A percentile compares a stretch with the other conserved stretches of the same genome.
These are phyloP conservation scores for Fusarium sp. DNA, from an alignment of 2,329 filamentous ascomycete species.

Conservation along the genomic window DNA sequence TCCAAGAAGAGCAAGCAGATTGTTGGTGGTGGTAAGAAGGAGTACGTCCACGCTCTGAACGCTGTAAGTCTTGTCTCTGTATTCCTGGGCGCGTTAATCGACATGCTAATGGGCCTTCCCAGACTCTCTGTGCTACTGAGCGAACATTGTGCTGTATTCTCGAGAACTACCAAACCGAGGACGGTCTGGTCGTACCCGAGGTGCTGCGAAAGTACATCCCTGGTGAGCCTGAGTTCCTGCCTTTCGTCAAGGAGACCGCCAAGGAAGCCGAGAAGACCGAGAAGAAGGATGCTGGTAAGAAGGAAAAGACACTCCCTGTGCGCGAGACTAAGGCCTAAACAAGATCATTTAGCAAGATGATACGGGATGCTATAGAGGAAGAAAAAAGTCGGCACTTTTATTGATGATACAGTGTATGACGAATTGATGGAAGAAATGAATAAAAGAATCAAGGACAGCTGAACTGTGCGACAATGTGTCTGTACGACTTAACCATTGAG, in stretches of 20 bases:
- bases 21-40: conserved; percentile 82
- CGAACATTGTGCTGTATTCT: conserved; percentile 92
- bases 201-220: conserved; percentile 90
- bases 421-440: conserved; percentile 15
- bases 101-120: conserved; percentile 14
- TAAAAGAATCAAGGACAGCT: conserved; percentile 7
- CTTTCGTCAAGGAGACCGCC: conserved; percentile 85
- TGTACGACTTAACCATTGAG: not conserved
- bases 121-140: conserved; percentile 87
- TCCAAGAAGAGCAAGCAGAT: conserved; percentile 69
- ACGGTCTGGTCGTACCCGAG: conserved; percentile 84
- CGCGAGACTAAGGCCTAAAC: conserved; percentile 45
- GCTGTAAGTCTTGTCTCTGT: conserved; percentile 55
- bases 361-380: conserved; percentile 29
- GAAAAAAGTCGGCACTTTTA: conserved; percentile 31
- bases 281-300: conserved; percentile 43
- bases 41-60: conserved; percentile 94
- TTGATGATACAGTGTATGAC: conserved; percentile 26
- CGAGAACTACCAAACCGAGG: conserved; percentile 95
- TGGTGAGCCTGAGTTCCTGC: conserved; percentile 87
- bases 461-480: no score
- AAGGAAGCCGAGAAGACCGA: conserved; percentile 65
- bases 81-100: not conserved
- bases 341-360: conserved; percentile 4
- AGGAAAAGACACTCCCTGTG: conserved; percentile 44